Evolutionary conservation across 2,329 filamentous ascomycete species (phyloP), one percentile per base, ranked within the genome.

Genomic region (Sclerotinia glacialis): DNA sequence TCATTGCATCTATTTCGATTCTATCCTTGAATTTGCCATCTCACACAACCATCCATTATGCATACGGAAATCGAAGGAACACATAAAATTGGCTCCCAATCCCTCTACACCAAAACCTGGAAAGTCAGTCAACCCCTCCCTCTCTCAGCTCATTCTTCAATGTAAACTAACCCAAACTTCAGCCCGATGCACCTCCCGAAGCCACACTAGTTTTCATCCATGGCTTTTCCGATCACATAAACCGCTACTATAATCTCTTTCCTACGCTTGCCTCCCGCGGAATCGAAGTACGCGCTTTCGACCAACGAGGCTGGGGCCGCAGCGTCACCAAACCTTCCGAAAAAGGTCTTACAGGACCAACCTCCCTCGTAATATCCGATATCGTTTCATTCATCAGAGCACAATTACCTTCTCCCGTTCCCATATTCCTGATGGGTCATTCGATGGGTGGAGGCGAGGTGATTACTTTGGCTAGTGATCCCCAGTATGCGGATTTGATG

Each of bases 281-380:
- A 69, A 93, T 97, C 73, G 87, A 91, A 74, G 85, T 92, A 58
- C 86, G 89, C 74, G 83, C 86, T 69, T 91, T 93, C 76, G 93
- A 97, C 77, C 93, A 97, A 81, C 88, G 87, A 77, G 93, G 93
- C 76, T 97, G 93, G 93, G 93, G 93, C 68, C 87, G 86, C 66
- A 90, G 86, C 64, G 90, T 89, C 28, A 81, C 79, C 47, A 82
- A 81, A 63, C 80, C 85, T 28, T 78, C 84, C 16, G 84, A 94
- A 69, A 83, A 82, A 72, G 93, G 93, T 60, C 81, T 86, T 65
- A 91, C 90, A 1, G 93, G 93, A 8, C 83, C 89, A 8, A 96
- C 93, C 2, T 70, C 82, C 1, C 84, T 82, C 65, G 91, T 97
- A 66, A 80, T 96, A 54, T 82, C 84, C 67, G 93, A 97, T 77